Conservation (phyloP, 225 moss, liverwort and hornwort species). For the Takakia lepidozioides region DNA sequence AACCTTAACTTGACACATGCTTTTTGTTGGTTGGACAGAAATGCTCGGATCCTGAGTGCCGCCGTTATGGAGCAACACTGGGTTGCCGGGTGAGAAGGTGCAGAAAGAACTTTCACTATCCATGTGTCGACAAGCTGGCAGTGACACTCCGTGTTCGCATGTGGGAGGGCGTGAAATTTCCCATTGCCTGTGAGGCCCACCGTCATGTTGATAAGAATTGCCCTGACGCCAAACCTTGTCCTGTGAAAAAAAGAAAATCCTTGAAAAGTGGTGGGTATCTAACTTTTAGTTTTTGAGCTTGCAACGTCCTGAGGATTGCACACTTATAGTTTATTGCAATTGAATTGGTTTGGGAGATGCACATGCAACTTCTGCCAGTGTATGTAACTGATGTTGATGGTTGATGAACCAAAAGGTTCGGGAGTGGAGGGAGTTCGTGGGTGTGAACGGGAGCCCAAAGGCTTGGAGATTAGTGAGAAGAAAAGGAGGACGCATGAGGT, state of each 20-base stretch:
- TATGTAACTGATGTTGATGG: not conserved
- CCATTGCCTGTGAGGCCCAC: conserved; percentile 77
- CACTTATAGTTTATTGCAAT: too few species aligned
- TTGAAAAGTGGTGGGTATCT: too few species aligned
- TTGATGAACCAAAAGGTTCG: conserved; percentile 6
- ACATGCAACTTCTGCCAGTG: not conserved
- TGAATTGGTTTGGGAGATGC: not conserved
- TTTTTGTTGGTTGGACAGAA: too few species aligned
- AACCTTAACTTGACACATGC: too few species aligned
- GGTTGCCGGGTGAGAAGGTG: conserved; percentile 79
- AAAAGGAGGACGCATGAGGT: conserved; percentile 5
- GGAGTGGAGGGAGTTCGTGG: not conserved
- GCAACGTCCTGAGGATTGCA: too few species aligned
- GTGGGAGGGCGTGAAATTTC: conserved; percentile 81
- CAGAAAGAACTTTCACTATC: conserved; percentile 73
- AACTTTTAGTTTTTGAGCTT: too few species aligned
- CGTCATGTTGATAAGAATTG: conserved; percentile 28
- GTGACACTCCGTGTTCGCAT: conserved; percentile 59
- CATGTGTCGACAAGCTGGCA: conserved; percentile 77
- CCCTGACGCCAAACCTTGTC: conserved; percentile 13
- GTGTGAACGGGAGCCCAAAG: not conserved
- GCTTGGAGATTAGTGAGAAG: not conserved
- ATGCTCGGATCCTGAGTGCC: conserved; percentile 72
- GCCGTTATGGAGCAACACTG: conserved; percentile 72
- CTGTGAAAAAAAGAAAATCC: conserved; percentile 15